Conservation (phyloP, 2,329 filamentous ascomycete species). For the Colletotrichum simmondsii region DNA sequence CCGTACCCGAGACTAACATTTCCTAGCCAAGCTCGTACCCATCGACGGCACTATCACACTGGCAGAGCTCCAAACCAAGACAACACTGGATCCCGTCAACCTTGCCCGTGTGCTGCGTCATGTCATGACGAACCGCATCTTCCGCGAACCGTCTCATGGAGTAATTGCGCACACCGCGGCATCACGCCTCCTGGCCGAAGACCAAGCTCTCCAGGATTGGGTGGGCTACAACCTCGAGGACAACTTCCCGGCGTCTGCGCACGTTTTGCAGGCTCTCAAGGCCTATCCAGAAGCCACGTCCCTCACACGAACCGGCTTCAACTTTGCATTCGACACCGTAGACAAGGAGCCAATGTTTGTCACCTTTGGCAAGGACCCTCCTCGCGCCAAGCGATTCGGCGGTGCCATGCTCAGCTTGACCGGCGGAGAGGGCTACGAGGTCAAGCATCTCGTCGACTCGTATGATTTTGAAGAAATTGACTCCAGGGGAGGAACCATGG, state of each 20-base stretch:
- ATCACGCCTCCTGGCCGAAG: slow-evolving; percentile 61
- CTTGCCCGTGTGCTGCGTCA: slow-evolving; percentile 63
- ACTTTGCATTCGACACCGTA: slow-evolving; percentile 60
- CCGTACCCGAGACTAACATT: slow-evolving; percentile 17
- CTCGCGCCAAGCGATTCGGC: slow-evolving; percentile 62
- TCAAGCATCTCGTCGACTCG: slow-evolving; percentile 62
- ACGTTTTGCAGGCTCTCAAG: slow-evolving; percentile 57
- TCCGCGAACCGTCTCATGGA: slow-evolving; percentile 61
- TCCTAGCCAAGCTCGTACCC: slow-evolving; percentile 61
- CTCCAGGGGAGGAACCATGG: slow-evolving; percentile 56
- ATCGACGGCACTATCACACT: slow-evolving; percentile 56
- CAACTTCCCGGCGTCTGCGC: slow-evolving; percentile 59
- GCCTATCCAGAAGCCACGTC: slow-evolving; percentile 59
- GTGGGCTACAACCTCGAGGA: slow-evolving; percentile 66
- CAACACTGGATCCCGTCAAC: slow-evolving; percentile 59
- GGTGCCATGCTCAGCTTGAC: slow-evolving; percentile 66
- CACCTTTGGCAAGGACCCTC: slow-evolving; percentile 60
- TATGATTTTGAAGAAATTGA: slow-evolving; percentile 64
- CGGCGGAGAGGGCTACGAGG: slow-evolving; percentile 66
- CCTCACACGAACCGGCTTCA: slow-evolving; percentile 61
- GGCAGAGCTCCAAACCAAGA: slow-evolving; percentile 56
- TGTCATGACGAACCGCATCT: slow-evolving; percentile 68
- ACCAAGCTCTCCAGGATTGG: slow-evolving; percentile 62
- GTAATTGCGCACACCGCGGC: slow-evolving; percentile 65
- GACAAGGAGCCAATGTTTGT: slow-evolving; percentile 65